Evolutionary conservation across 805 yeast genomes (phyloP), one percentile per base, ranked within the genome.

Genomic region (Barnettozyma vustinii): DNA sequence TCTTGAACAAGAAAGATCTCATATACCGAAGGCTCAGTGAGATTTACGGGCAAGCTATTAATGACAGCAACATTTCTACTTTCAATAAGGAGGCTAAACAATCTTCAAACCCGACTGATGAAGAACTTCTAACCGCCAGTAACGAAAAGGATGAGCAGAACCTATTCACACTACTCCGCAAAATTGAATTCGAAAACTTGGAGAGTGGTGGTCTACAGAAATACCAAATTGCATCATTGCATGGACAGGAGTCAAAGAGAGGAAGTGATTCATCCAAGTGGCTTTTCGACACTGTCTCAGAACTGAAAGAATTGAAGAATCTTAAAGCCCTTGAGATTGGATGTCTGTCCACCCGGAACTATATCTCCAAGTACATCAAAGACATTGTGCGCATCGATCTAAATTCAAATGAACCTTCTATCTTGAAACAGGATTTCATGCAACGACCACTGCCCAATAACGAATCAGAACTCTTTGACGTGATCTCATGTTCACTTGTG

Each of bases 191-290:
- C 3, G 90, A 87, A 59, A 74, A 85, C 4, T 70, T 70, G 9
- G 73, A 69, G 39, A 70, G 81, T 40, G 97, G 97, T 0, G 97
- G 97, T 0, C 63, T 92, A 2, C 75, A 80, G 44, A 77, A 79
- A 10, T 92, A 92, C 63, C 99, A 92, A 60, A 66, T 74, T 19
- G 98, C 98, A 0, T 87, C 96, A 2, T 77, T 85, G 1, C 79
- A 81, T 45, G 99, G 99, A 0, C 99, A 92, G 59, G 78, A 80
- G 50, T 62, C 66, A 0, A 74, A 75, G 42, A 65, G 98, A 53
- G 98, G 99, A 0, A 96, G 97, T 1, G 99, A 92, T 61, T 88
- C 97, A 0, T 89, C 96, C 2, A 87, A 84, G 56, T 72, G 82
- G 58, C 68, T 92, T 41, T 75, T 88, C n/a, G 77, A 81, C 48